Base-by-base conservation (phyloP, 176 grass and related monocot genomes). In the Leersia perrieri region DNA sequence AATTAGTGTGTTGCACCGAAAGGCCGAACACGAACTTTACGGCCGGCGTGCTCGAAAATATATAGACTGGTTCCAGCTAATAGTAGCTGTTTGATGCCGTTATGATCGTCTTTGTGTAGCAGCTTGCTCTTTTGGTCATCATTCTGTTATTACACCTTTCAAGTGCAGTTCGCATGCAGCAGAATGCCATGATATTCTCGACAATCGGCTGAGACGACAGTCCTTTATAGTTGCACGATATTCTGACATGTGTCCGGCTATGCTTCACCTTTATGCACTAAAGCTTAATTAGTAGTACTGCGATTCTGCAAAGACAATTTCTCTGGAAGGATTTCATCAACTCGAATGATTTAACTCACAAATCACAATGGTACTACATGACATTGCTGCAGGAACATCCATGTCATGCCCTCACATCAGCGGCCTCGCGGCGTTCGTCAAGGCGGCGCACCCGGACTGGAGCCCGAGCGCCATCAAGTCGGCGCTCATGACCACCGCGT, bases 391-490 rank as follows among this genome's bases (percentile, higher is more conserved):
- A 97, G 91, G 94, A 58, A 94, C 94, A 58, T 97, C 94, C 63
- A 97, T 97, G 94, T 97, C 94, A 53, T 97, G 94, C 80, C 94
- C 94, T 23, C 94, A 97, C 81, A 94, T 97, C 45, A 88, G 94
- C 40, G 94, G 94, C 16, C 85, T 97, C 4, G 89, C 82, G 20
- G 91, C 89, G 45, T 87, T 97, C 67, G 62, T 97, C 14, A 97
- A 88, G 87, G 89, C 85, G 75, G 87, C 91, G 32, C 89, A 92
- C 87, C 94, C 89, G n/a, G 87, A 94, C 23, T 97, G 91, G 94
- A 97, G 94, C 82, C 91, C 94, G n/a, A 88, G 91, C 84, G 89
- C 89, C 13, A 82, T 94, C 75, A 97, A 97, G 79, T 97, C 94
- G 0, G 91, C 94, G 70, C 91, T 97, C 75, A 97, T 97, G 91